Base-by-base conservation (phyloP, 2,329 filamentous ascomycete genomes). In the Cladobotryum mycophilum region DNA sequence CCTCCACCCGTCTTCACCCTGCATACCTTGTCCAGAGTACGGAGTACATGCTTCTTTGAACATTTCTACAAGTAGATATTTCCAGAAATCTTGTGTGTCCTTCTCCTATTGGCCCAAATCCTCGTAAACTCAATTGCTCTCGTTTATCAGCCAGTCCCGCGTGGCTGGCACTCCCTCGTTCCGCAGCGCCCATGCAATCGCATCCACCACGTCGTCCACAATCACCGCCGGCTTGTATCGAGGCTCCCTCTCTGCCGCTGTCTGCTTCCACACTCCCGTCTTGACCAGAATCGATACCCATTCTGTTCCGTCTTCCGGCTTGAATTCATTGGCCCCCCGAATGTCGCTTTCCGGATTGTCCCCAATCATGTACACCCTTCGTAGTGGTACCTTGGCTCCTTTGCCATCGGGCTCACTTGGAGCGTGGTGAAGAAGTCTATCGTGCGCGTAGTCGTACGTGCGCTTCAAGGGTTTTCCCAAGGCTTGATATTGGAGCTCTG, bases 261-360 rank as follows among this genome's bases (percentile, higher is more conserved):
- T 71, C 55, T 67, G 56, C 45, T 61, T 56, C 70, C 86, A 95
- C 1, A 96, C 89, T 0, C 90, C 90, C 8, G 88, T 95, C 58
- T 82, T 77, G 25, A 95, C 86, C 52, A 96, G 70, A 15, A 95
- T 78, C 41, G 86, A 86, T 38, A 76, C 72, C 90, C 91, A 96
- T 52, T 82, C 74, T n/a, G 82, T 87, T 8, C 84, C 85, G 51
- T 78, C 69, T 4, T 76, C 71, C 55, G 85, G 88, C 41, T 72
- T 62, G 63, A 86, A 96, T 42, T 79, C 77, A 64, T 95, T 95
- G 17, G 89, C 91, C 5, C 93, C 93, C 5, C 81, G 75, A 57
- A 99, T 96, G 66, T 99, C 93, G 59, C 87, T 93, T 63, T 89
- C 89, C 5, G 88, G 87, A 61, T 92, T 92, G 63, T 92, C 88